Conservation (phyloP, 176 grass and related monocot genomes). For the Musa troglodytarum region DNA sequence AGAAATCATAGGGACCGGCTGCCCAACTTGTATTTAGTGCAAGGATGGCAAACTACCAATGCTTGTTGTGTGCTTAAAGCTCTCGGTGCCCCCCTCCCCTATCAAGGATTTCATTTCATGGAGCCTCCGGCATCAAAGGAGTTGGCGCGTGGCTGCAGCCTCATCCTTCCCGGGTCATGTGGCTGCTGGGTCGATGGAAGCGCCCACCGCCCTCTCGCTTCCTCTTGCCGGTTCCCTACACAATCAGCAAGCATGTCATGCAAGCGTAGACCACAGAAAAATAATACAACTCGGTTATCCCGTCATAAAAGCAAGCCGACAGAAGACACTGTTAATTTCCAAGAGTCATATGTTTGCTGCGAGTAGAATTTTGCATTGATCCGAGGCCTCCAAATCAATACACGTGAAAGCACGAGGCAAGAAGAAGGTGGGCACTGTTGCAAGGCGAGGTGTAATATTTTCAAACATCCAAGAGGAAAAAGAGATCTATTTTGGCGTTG, state of each 20-base stretch:
- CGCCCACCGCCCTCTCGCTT: constrained; percentile 13
- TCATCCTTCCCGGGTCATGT: background rate
- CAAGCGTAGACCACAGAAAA: too few relatives aligned
- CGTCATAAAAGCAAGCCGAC: too few relatives aligned
- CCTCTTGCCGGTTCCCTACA: constrained; percentile 20
- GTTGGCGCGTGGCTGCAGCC: background rate
- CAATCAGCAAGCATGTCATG: background rate
- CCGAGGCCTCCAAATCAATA: too few relatives aligned
- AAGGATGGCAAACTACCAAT: background rate
- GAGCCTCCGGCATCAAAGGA: background rate
- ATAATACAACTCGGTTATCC: too few relatives aligned
- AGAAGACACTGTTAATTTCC: too few relatives aligned
- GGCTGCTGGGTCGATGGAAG: constrained; percentile 32
- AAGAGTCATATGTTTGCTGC: too few relatives aligned
- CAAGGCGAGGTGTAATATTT: too few relatives aligned
- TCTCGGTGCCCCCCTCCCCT: background rate
- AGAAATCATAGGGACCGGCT: background rate
- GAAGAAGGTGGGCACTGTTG: too few relatives aligned
- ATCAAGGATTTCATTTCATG: background rate
- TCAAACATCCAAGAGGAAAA: too few relatives aligned
- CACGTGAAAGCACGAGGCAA: too few relatives aligned
- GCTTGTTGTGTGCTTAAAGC: background rate
- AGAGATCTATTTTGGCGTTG: too few relatives aligned
- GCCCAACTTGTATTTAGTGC: background rate
- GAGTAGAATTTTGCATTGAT: too few relatives aligned